Conservation (phyloP, 2,329 filamentous ascomycete genomes). For the Ceratocystis ficicola region DNA sequence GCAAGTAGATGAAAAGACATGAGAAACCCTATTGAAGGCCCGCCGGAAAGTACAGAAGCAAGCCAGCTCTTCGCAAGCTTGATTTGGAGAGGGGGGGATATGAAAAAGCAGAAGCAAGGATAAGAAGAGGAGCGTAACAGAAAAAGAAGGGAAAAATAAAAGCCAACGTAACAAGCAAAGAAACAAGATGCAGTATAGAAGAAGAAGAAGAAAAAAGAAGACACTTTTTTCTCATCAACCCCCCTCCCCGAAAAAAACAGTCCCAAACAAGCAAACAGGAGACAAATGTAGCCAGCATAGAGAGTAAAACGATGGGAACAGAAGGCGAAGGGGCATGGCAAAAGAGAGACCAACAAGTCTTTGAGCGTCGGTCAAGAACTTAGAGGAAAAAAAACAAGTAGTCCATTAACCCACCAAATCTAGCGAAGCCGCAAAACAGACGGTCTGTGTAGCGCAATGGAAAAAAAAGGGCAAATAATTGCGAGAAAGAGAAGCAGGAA, state of each 20-base stretch:
- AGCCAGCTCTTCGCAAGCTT: background rate
- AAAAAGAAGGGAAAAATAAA: background rate
- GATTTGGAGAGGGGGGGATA: too few species aligned
- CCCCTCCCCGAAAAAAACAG: too few species aligned
- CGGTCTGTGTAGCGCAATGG: background rate
- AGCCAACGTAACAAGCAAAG: background rate
- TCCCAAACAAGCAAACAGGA: too few species aligned
- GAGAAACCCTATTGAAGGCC: background rate
- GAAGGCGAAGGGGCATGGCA: background rate
- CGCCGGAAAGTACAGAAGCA: slow-evolving; percentile 3
- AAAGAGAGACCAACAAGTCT: background rate
- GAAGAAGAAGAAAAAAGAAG: background rate
- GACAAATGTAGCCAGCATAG: too few species aligned
- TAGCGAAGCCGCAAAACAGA: background rate
- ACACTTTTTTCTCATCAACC: too few species aligned
- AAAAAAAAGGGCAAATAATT: background rate
- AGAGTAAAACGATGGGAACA: background rate
- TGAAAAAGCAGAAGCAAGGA: too few species aligned
- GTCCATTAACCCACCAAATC: background rate
- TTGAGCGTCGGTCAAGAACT: background rate
- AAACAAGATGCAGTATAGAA: slow-evolving; percentile 1
- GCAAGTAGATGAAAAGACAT: background rate
- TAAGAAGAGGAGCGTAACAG: background rate
- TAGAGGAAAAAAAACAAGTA: background rate
- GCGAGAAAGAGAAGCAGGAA: background rate